Base-by-base conservation (phyloP, 139 green algal species). In the Pycnococcus provasolii region DNA sequence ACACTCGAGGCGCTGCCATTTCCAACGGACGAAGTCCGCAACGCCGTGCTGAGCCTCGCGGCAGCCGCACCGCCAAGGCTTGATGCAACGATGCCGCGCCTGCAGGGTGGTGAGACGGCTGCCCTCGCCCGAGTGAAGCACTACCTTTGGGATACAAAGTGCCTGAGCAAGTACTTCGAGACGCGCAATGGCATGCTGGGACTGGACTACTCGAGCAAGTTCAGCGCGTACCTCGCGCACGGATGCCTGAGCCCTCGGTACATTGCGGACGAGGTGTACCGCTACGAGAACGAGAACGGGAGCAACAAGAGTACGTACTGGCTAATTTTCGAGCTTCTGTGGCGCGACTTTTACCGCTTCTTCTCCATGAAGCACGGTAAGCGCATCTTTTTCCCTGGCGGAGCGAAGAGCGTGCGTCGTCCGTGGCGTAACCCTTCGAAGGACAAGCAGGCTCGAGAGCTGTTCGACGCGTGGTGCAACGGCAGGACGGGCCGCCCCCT, bases 301-400 rank as follows among this genome's bases (percentile, higher is more conserved):
- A 79, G 77, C 42, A 97, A 96, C 84, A 94, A 96, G 69, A 88
- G 74, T 42, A 97, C 91, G 9, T 95, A 96, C 78, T 96, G 90
- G 90, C 52, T 77, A 50, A 67, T 85, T 8, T 97, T 96, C 75
- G 91, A 97, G 79, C 80, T 97, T 4, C 87, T 89, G 0, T 96
- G 89, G 89, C 69, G 91, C 4, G 91, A 97, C 76, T 97, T 86
- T 74, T 97, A 91, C 79, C 75, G 76, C 42, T 99, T 92, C 71
- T 96, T 87, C 55, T 81, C 83, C 0, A 52, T 89, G 9, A 96
- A 96, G 83, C 87, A 96, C 46, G 93, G 93, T 41, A 80, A 78
- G 67, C 69, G 46, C 37, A 89, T 99, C 45, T 99, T 99, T 78
- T 72, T 79, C 44, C 64, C 85, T 68, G 77, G 76, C 5, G 81